phyloP scores from a whole-genome alignment of 495 filamentous ascomycete genomes.

The Trichoderma asperelloides region DNA sequence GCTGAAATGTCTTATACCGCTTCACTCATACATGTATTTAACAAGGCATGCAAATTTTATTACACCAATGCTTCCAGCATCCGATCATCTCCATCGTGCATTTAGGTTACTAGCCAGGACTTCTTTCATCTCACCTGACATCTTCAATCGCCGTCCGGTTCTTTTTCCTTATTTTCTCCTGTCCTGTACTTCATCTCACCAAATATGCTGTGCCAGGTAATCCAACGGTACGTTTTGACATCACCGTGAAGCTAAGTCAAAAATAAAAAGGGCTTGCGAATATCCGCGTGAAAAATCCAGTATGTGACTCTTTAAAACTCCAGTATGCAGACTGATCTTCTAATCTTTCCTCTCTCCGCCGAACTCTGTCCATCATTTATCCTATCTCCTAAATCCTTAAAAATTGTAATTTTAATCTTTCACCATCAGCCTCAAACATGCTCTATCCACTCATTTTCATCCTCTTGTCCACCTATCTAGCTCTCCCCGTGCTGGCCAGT shows the following conservation, averaged over 20 bases:
- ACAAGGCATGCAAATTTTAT: too few species aligned
- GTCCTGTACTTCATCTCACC: conserved; percentile 2
- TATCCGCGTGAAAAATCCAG: too few species aligned
- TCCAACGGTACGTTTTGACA: background rate
- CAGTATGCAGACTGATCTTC: background rate
- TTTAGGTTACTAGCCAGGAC: background rate
- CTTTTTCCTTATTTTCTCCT: background rate
- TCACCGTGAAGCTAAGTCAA: background rate
- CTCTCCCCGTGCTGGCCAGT: background rate
- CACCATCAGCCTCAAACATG: background rate
- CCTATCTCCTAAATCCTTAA: background rate
- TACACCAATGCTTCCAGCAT: too few species aligned
- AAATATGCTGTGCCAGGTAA: background rate
- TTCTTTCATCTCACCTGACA: background rate
- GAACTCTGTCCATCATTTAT: background rate
- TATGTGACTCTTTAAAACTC: background rate
- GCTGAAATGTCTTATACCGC: too few species aligned
- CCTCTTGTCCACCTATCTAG: background rate
- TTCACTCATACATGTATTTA: too few species aligned
- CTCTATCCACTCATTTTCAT: background rate
- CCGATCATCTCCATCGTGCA: background rate
- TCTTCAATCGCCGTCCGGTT: background rate
- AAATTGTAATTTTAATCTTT: background rate
- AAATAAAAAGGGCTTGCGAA: background rate
- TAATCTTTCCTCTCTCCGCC: background rate